Evolutionary conservation across 192 early-diverging fungal genomes (phyloP), one percentile per base, ranked within the genome.

Genomic region (Phycomyces blakesleeanus): DNA sequence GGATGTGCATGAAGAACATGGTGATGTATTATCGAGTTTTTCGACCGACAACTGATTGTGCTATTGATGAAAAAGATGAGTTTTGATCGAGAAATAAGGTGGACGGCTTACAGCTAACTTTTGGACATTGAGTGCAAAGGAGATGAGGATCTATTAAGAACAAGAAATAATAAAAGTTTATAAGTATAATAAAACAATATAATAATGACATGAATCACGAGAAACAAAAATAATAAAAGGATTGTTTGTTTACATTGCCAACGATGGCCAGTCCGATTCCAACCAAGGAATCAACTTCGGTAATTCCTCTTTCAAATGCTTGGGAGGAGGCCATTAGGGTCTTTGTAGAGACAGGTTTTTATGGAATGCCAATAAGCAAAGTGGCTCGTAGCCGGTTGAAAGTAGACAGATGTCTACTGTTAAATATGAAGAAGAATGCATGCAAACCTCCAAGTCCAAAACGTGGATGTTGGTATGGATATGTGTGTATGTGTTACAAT

Each of bases 81-180:
- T 24, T 18, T 18, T 34, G 25, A 12, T 24, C 18, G 44, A 3
- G 0, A 50, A 16, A 24, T 18, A 14, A 40, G 24, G 21, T 65
- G 26, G 2, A 15, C 1, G 16, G 8, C 65, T 67, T 59, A 67
- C 65, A 9, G 84, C 86, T 22, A 78, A 71, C 53, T 89, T 89
- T 73, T 89, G 87, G 20, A 89, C 57, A 61, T 89, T 89, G 52
- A 89, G 76, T 0, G 85, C 86, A 11, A 82, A 57, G 4, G 86
- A 87, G 21, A 89, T 89, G 29, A 83, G 71, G 65, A 86, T 72
- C 81, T 83, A 40, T 50, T 7, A 51, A 34, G 49, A 68, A 9
- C 6, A 52, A 49, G n/a, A 20, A 18, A 38, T 21, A 12, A 3
- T 29, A 53, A 63, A 24, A 38, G 51, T 24, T 24, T 26, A 2